Conservation (phyloP, 2,329 filamentous ascomycete species). For the Hawksworthiomyces lignivorus region DNA sequence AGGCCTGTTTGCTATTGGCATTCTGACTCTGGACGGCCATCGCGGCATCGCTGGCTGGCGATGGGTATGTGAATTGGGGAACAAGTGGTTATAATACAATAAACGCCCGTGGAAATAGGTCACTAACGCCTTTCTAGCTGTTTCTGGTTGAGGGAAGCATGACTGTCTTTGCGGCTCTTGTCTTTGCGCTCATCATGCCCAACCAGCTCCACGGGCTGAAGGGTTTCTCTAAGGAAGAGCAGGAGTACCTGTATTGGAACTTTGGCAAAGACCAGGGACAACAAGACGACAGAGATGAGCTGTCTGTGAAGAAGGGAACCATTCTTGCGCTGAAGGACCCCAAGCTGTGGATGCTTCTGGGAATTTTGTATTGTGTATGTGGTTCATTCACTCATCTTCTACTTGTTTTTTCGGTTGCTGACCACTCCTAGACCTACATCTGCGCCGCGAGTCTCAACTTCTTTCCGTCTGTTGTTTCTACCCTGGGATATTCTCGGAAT, state of each 20-base stretch:
- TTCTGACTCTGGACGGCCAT: constrained; percentile 20
- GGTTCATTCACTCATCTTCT: not conserved
- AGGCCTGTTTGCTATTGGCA: constrained; percentile 26
- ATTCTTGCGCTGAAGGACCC: constrained; percentile 24
- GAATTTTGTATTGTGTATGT: constrained; percentile 21
- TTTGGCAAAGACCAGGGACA: constrained; percentile 16
- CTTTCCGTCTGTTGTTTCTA: constrained; percentile 30
- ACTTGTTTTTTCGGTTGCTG: not conserved
- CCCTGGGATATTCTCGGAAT: constrained; percentile 34
- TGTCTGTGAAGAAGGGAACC: constrained; percentile 21
- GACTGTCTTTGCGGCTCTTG: too few relatives aligned
- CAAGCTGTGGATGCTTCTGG: constrained; percentile 30
- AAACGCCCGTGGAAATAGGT: too few relatives aligned
- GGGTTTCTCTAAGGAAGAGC: too few relatives aligned
- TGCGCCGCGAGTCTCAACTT: constrained; percentile 23
- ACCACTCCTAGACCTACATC: constrained; percentile 20
- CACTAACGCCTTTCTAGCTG: not conserved
- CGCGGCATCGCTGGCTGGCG: constrained; percentile 21
- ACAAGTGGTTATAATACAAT: too few relatives aligned
- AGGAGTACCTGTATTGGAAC: constrained; percentile 15
- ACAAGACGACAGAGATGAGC: constrained; percentile 19
- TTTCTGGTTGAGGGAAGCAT: too few relatives aligned
- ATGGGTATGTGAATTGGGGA: constrained; percentile 21
- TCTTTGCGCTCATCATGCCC: too few relatives aligned
- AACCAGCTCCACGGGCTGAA: too few relatives aligned